Evolutionary conservation across 306 rosid genomes (phyloP), one percentile per base, ranked within the genome.

Genomic region (Trifolium subterraneum): DNA sequence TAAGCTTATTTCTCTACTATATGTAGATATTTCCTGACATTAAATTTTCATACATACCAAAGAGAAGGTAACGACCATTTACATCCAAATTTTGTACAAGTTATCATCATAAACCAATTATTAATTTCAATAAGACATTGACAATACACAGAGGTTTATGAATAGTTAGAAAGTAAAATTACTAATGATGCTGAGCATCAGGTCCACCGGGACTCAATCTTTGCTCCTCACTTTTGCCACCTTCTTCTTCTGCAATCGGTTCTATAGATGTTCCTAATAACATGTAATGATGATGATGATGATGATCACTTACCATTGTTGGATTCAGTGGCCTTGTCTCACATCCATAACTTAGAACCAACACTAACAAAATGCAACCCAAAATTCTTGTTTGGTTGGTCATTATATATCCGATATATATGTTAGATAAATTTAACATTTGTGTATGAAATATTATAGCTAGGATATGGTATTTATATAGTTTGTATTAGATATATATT

Each of bases 121-220:
- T 52, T 52, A 52, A 19, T 52, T 52, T 52, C 59, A 52, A 52
- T 10, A 51, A 51, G 62, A 55, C n/a, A 56, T 20, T 56, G 10
- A 22, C 10, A 56, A 23, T 54, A 54, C 12, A 44, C 63, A 56
- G 1, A 23, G 41, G 65, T 60, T 29, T 60, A 60, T 60, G 65
- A 60, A 20, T 54, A 44, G 14, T 52, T 52, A 18, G 25, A 19
- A 52, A 8, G 29, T 19, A 52, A 19, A 36, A 36, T 36, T 36
- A 42, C 15, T 64, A 68, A 61, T 86, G 89, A 61, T 90, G 96
- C 36, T 42, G 85, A 2, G 78, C 56, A 55, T 90, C 96, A 27
- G 96, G 96, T 47, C 96, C 96, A 25, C 86, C 96, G 0, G 94
- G 94, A 70, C 86, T 83, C 52, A 83, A 42, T 79, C 91, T 69